Base-by-base conservation (phyloP, 768 basidiomycete species). In the Artomyces pyxidatus region DNA sequence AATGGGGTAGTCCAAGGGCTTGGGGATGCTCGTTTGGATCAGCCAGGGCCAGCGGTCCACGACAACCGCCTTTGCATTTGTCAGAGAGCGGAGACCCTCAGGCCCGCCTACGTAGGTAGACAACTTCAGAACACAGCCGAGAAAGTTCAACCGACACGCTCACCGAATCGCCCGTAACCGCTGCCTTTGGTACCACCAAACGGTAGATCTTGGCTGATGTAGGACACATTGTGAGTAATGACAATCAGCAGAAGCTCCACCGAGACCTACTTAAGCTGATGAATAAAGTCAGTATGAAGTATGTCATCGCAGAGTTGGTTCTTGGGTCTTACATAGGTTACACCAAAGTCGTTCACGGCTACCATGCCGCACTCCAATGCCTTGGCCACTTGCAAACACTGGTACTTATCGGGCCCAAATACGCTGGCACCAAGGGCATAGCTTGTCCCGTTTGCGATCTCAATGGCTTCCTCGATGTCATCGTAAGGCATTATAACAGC, bases 341-440 rank as follows among this genome's bases (percentile, higher is more conserved):
- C 84, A 11, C 79, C 92, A 61, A 91, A 96, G 68, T 98, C 96
- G 58, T 98, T 98, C 53, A 96, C 75, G 17, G 93, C 84, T 3
- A 98, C 95, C 96, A 99, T 98, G 40, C 95, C 95, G 58, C 91
- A 94, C 45, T 95, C 81, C 44, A 99, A 70, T 42, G 72, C 69
- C 56, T 81, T 81, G 25, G 93, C 93, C 19, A 98, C 85, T 42
- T 83, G 71, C 46, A 89, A 57, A 60, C 90, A 92, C 37, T 85
- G 70, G 35, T 77, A 75, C 63, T 86, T 85, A 61, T 88, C 80
- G 9, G 85, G 85, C 8, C 96, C 96, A 62, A 94, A 99, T 17
- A 99, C 90, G 47, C 88, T 89, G 2, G 94, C 92, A 17, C 94
- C 95, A 25, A 99, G 81, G 11, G 88, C 94, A 63, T 88, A 98